A percentile compares a stretch with the other conserved stretches of the same genome.
phyloP scores from a whole-genome alignment of 768 basidiomycete genomes.

The Albatrellus ellisii region DNA sequence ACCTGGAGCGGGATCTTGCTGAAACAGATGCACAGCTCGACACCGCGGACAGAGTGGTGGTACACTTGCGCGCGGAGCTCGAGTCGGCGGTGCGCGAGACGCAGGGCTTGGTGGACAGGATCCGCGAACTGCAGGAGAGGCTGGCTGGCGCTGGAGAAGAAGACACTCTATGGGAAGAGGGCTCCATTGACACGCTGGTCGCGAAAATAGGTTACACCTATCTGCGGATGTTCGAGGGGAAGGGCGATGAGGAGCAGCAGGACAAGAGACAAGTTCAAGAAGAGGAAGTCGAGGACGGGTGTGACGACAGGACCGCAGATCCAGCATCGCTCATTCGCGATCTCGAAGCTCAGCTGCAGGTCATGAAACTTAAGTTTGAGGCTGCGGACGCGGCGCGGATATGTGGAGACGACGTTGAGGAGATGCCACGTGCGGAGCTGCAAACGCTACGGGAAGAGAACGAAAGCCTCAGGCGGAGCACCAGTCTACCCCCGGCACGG shows the following conservation, averaged over 20 bases:
- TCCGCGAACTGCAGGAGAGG: not conserved
- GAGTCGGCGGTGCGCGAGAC: not conserved
- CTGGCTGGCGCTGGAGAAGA: too few species aligned
- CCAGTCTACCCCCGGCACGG: not conserved
- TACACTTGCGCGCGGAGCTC: slow-evolving; percentile 8
- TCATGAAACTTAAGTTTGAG: slow-evolving; percentile 10
- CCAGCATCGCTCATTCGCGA: not conserved
- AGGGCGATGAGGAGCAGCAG: too few species aligned
- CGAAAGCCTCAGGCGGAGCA: not conserved
- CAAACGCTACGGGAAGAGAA: not conserved
- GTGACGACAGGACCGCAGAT: not conserved
- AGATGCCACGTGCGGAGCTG: slow-evolving; percentile 6
- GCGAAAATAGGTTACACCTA: slow-evolving; percentile 6
- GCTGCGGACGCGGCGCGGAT: slow-evolving; percentile 13
- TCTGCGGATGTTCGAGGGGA: too few species aligned
- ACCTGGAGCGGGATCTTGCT: slow-evolving; percentile 6
- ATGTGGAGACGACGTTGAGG: slow-evolving; percentile 11
- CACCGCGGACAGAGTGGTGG: slow-evolving; percentile 2
- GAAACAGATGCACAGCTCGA: slow-evolving; percentile 5
- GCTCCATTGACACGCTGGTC: slow-evolving; percentile 11
- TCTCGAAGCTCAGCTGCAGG: slow-evolving; percentile 6
- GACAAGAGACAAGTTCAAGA: not conserved
- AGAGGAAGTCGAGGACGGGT: not conserved
- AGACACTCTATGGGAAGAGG: slow-evolving; percentile 9
- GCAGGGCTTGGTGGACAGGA: not conserved